Percentiles rank a stretch among this genome's conserved stretches.
phyloP scores from a whole-genome alignment of 2,329 filamentous ascomycete species.

The Akanthomyces uredinophilus region DNA sequence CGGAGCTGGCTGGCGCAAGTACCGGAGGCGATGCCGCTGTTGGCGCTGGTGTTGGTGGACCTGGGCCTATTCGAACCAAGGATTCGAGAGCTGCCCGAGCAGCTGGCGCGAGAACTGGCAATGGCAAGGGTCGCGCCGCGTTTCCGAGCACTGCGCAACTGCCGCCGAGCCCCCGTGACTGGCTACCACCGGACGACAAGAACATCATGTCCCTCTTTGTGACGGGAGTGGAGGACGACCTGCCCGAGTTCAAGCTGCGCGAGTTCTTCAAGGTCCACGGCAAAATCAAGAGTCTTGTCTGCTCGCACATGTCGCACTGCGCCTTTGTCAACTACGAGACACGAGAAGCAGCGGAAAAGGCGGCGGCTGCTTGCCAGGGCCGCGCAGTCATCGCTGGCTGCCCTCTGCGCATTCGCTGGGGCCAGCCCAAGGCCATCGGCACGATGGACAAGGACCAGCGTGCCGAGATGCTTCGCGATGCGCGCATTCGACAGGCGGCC shows the following conservation, averaged over 20 bases:
- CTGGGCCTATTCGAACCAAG: slow-evolving; percentile 74
- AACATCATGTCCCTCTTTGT: slow-evolving; percentile 92
- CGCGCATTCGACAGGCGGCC: slow-evolving; percentile 37
- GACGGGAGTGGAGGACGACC: slow-evolving; percentile 91
- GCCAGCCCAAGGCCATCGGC: slow-evolving; percentile 84
- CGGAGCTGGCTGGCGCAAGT: slow-evolving; percentile 31
- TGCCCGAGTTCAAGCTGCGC: slow-evolving; percentile 86
- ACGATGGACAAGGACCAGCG: slow-evolving; percentile 86
- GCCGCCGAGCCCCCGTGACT: slow-evolving; percentile 79
- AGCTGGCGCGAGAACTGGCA: slow-evolving; percentile 44
- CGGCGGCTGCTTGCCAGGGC: slow-evolving; percentile 79
- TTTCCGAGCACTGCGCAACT: slow-evolving; percentile 69
- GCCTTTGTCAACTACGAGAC: slow-evolving; percentile 94
- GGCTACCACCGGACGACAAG: slow-evolving; percentile 73
- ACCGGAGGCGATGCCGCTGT: slow-evolving; percentile 41
- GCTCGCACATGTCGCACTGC: slow-evolving; percentile 94
- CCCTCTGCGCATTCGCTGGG: slow-evolving; percentile 86
- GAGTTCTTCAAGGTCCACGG: slow-evolving; percentile 87
- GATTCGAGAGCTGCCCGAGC: slow-evolving; percentile 51
- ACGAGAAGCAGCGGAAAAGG: slow-evolving; percentile 77
- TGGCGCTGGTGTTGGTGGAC: slow-evolving; percentile 55
- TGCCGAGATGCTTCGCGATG: slow-evolving; percentile 74
- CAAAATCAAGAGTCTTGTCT: slow-evolving; percentile 86
- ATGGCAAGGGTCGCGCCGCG: slow-evolving; percentile 41
- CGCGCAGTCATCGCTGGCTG: slow-evolving; percentile 87